Conservation (phyloP, 2,329 filamentous ascomycete species). For the Fusarium camptoceras region DNA sequence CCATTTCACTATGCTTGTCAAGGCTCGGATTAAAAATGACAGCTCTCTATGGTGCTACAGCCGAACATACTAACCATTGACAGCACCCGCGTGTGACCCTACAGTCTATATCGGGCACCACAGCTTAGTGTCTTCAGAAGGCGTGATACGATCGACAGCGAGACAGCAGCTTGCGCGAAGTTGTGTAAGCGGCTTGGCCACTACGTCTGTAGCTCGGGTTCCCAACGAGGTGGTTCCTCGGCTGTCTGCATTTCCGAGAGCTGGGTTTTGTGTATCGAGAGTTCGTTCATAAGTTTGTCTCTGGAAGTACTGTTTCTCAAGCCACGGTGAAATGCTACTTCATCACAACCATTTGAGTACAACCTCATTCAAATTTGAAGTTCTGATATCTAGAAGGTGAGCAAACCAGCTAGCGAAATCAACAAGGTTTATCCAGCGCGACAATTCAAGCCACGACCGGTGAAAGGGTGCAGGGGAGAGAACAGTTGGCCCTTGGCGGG, state of each 20-base stretch:
- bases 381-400: conserved; percentile 14
- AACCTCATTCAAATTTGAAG: not conserved
- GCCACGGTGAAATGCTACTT: not conserved
- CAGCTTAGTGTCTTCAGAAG: conserved; percentile 24
- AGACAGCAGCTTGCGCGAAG: conserved; percentile 35
- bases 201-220: conserved; percentile 26
- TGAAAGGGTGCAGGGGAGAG: conserved; percentile 25
- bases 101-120: conserved; percentile 30
- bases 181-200: conserved; percentile 43
- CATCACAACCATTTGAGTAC: not conserved
- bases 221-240: conserved; percentile 37
- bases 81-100: conserved; percentile 28
- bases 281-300: not conserved
- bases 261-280: conserved; percentile 18
- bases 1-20: not conserved
- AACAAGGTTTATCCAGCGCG: conserved; percentile 21
- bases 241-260: conserved; percentile 28
- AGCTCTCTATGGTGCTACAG: conserved; percentile 28
- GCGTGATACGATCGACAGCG: conserved; percentile 38
- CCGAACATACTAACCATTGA: conserved; percentile 26
- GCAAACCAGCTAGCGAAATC: conserved; percentile 1
- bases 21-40: conserved; percentile 17
- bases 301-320: not conserved
- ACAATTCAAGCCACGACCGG: conserved; percentile 32
- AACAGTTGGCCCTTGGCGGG: conserved; percentile 29